Base-by-base conservation (phyloP, 257 asterid species). In the Przewalskia tangutica region DNA sequence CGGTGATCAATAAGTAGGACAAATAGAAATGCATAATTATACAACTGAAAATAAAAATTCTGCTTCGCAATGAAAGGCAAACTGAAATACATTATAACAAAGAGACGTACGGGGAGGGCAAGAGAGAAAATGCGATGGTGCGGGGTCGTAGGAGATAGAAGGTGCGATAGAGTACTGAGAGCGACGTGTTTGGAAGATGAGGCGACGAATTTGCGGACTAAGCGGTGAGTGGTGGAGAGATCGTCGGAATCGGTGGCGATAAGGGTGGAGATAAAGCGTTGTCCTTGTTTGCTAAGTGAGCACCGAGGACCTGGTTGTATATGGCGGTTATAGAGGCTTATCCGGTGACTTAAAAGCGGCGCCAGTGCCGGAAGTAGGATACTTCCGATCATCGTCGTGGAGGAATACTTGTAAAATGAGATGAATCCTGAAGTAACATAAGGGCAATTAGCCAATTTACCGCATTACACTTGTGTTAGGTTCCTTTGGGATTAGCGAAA, bases 101-200 rank as follows among this genome's bases (percentile, higher is more conserved):
- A 65, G 88, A 79, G 54, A 58, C 95, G 90, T 87, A 95, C 98
- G 4, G 95, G 94, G 76, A 92, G 86, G 27, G 95, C 92, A 77
- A 93, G 77, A 46, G 89, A 85, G 65, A 93, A 87, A 86, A 90
- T 87, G 18, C 89, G 95, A 54, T 90, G 87, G 79, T 82, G 88
- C 80, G 89, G 44, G 70, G 85, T 80, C 81, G 91, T 81, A 34
- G 95, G 91, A 77, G 97, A 92, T 86, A 95, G 90, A 73, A 95
- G 89, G 68, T 93, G 94, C 60, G 97, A 89, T 82, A 93, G 97
- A 55, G 97, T 90, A 84, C 83, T 86, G 88, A 93, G 91, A 60
- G 91, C 90, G 7, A 90, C 97, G 81, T 91, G 92, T 84, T 93
- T 92, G 85, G 97, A 83, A 18, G 95, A 89, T 2, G 99, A 89